Evolutionary conservation across 2,329 filamentous ascomycete species (phyloP).

Genomic region (Dactylellina haptotyla): DNA sequence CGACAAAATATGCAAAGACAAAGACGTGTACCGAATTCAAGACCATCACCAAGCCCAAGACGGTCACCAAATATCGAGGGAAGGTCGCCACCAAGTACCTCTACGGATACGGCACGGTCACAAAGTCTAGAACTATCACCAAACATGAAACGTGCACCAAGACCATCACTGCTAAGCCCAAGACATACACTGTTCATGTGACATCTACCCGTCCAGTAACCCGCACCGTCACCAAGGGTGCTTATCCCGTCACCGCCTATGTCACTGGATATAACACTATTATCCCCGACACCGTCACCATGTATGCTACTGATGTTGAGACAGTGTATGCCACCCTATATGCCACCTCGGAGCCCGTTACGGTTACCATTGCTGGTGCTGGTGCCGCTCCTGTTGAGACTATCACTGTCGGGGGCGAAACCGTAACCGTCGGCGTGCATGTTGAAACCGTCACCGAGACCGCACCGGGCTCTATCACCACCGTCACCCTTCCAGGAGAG

Average conservation of each 20-base stretch:
- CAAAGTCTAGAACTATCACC: not conserved
- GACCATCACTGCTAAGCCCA: not conserved
- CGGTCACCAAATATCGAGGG: not conserved
- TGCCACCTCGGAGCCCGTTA: not conserved
- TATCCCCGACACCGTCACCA: not conserved
- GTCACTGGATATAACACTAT: not conserved
- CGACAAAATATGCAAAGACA: not conserved
- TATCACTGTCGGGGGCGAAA: too few relatives aligned
- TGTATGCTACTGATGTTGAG: too few relatives aligned
- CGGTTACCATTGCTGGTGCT: not conserved
- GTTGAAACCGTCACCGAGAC: too few relatives aligned
- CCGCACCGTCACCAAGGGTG: not conserved
- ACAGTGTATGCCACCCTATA: too few relatives aligned
- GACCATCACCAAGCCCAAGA: not conserved
- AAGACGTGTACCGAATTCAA: constrained; percentile 3
- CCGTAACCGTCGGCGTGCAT: too few relatives aligned
- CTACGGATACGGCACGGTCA: not conserved
- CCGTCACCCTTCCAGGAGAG: too few relatives aligned
- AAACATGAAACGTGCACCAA: not conserved
- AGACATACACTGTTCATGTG: not conserved
- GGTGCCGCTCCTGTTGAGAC: too few relatives aligned
- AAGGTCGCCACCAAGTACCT: not conserved
- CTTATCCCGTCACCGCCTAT: not conserved
- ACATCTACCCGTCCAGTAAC: not conserved
- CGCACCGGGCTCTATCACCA: too few relatives aligned